phyloP scores from a whole-genome alignment of 1,284 basidiomycete species.

The Fomes fomentarius region DNA sequence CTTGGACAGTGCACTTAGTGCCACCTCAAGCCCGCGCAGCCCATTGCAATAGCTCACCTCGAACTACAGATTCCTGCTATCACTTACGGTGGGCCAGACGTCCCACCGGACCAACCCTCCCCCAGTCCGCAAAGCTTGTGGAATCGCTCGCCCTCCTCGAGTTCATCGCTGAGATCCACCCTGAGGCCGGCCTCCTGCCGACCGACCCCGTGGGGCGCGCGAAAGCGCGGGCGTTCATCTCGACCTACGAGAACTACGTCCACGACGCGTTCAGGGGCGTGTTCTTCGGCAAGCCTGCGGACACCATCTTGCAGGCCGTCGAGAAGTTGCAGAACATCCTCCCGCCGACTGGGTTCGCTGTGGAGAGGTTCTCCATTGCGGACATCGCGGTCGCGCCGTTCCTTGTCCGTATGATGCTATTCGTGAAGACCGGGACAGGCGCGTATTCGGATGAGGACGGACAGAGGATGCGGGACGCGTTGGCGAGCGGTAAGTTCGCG shows the following conservation, averaged over 20 bases:
- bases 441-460: conserved; percentile 34
- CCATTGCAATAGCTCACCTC: neutral
- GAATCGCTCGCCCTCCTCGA: conserved; percentile 63
- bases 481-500: conserved; percentile 33
- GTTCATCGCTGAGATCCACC: conserved; percentile 41
- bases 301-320: conserved; percentile 39
- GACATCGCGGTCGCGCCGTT: conserved; percentile 53
- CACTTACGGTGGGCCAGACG: conserved; percentile 56
- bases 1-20: too few species aligned
- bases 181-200: conserved; percentile 16
- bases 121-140: conserved; percentile 44
- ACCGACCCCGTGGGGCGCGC: conserved; percentile 11
- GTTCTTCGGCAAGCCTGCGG: conserved; percentile 42
- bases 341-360: conserved; percentile 33
- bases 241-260: conserved; percentile 49
- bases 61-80: conserved; percentile 46
- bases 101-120: conserved; percentile 44
- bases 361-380: conserved; percentile 49
- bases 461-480: conserved; percentile 28
- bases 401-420: conserved; percentile 33
- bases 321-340: conserved; percentile 38
- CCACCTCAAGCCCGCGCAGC: too few species aligned
- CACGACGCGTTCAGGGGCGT: conserved; percentile 31
- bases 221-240: conserved; percentile 25
- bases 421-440: conserved; percentile 34